A percentile compares a stretch with the other conserved stretches of the same genome.
These are phyloP conservation scores for Apiotrichum akiyoshidainum DNA, from an alignment of 1,284 basidiomycete genomes.

Conservation along the genomic window DNA sequence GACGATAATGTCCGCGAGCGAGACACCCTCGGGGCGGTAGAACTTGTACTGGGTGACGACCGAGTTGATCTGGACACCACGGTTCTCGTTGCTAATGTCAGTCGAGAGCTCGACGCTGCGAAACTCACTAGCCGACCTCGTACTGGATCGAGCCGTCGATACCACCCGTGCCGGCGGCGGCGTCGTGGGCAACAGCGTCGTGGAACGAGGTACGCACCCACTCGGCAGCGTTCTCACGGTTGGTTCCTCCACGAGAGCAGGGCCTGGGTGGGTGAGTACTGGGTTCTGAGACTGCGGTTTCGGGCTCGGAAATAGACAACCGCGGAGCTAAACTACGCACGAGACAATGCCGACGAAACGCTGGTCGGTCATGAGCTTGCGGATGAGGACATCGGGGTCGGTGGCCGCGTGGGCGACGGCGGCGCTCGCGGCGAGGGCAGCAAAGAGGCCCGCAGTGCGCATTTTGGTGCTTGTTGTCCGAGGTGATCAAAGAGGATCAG, in stretches of 20 bases:
- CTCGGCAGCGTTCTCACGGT: slow-evolving; percentile 20
- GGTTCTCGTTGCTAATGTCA: slow-evolving; percentile 14
- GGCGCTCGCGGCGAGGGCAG: no score
- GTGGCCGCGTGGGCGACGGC: no score
- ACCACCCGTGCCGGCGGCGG: slow-evolving; percentile 18
- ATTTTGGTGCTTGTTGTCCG: no score
- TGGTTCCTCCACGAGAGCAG: slow-evolving; percentile 28
- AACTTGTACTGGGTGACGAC: slow-evolving; percentile 16
- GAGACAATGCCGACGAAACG: neutral
- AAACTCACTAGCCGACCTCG: slow-evolving; percentile 16
- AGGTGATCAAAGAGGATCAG: no score
- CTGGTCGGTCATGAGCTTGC: neutral
- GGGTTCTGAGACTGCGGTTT: no score
- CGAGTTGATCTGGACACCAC: slow-evolving; percentile 11
- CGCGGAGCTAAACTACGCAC: neutral
- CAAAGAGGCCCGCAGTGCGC: no score
- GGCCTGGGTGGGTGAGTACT: slow-evolving; percentile 22
- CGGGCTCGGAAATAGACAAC: no score
- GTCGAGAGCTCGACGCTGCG: neutral
- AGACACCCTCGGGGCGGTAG: slow-evolving; percentile 15
- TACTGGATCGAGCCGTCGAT: slow-evolving; percentile 23
- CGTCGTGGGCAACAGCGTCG: slow-evolving; percentile 20
- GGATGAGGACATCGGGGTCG: neutral
- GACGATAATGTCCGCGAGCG: slow-evolving; percentile 17
- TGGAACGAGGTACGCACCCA: slow-evolving; percentile 24